Conservation (phyloP, 805 yeast species). For the Metschnikowia cerradonensis region DNA sequence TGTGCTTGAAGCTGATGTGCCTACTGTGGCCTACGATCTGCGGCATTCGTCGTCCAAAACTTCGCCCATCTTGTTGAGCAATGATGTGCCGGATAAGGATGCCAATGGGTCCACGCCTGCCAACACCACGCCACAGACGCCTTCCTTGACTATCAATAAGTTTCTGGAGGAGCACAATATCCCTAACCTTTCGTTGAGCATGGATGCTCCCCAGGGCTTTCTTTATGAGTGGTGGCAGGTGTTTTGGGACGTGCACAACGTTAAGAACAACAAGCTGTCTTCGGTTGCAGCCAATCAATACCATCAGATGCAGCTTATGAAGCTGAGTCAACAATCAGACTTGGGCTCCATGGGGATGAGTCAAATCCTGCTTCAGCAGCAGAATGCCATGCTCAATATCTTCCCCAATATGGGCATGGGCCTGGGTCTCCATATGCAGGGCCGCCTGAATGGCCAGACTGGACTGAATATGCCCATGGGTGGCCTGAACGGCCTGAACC, state of each 20-base stretch:
- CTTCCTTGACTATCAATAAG: conserved; percentile 21
- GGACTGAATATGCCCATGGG: conserved; percentile 1
- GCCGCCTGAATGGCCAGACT: conserved; percentile 1
- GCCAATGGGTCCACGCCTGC: conserved; percentile 2
- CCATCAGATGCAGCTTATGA: conserved; percentile 56
- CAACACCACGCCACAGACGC: conserved; percentile 24
- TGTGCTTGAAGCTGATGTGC: conserved; percentile 71
- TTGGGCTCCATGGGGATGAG: conserved; percentile 37
- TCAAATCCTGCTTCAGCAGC: conserved; percentile 1
- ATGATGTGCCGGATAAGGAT: conserved; percentile 4
- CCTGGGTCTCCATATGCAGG: conserved; percentile 4
- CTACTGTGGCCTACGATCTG: conserved; percentile 20
- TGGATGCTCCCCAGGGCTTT: conserved; percentile 86
- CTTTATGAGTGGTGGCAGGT: conserved; percentile 94
- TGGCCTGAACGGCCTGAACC: background rate
- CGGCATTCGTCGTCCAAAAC: conserved; percentile 15
- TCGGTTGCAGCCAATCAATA: conserved; percentile 58
- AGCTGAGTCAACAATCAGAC: conserved; percentile 52
- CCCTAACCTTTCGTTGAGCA: conserved; percentile 49
- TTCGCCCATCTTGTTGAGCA: conserved; percentile 18
- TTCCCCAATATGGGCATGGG: conserved; percentile 21
- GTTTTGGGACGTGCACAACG: conserved; percentile 90
- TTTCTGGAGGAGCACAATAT: conserved; percentile 40
- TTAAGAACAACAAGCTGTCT: conserved; percentile 44
- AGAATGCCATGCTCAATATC: conserved; percentile 1